Percentiles rank a stretch among this genome's conserved stretches.
Conservation (phyloP, 805 yeast species). For the Starmerella tilneyi region DNA sequence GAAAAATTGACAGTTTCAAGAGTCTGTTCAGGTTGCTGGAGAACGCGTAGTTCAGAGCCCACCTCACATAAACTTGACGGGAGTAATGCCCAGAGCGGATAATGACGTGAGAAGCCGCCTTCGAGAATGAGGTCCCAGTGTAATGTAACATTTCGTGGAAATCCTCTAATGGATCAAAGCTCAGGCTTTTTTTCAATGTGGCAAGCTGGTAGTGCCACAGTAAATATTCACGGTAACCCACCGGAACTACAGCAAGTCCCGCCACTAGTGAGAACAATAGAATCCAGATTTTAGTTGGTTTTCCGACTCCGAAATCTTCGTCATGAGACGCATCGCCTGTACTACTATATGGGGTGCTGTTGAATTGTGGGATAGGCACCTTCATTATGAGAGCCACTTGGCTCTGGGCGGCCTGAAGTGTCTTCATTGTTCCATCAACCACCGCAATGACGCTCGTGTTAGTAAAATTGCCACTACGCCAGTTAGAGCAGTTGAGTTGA, state of each 20-base stretch:
- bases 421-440: too few relatives aligned
- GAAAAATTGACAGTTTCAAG: not conserved
- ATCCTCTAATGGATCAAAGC: not conserved
- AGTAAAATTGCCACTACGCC: not conserved
- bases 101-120: not conserved
- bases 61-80: not conserved
- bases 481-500: not conserved
- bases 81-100: not conserved
- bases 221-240: not conserved
- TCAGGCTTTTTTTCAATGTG: not conserved
- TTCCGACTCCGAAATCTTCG: not conserved
- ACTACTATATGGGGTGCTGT: not conserved
- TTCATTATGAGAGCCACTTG: not conserved
- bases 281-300: not conserved
- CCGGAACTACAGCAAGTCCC: not conserved
- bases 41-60: constrained; percentile 1
- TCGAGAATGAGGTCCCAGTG: not conserved
- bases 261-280: not conserved
- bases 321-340: not conserved
- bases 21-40: not conserved
- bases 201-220: not conserved
- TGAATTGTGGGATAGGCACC: not conserved
- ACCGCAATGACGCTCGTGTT: not conserved
- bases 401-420: too few relatives aligned
- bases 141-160: not conserved